phyloP scores from a whole-genome alignment of 352 stramenopile genomes.

The Pythium vanterpoolii region DNA sequence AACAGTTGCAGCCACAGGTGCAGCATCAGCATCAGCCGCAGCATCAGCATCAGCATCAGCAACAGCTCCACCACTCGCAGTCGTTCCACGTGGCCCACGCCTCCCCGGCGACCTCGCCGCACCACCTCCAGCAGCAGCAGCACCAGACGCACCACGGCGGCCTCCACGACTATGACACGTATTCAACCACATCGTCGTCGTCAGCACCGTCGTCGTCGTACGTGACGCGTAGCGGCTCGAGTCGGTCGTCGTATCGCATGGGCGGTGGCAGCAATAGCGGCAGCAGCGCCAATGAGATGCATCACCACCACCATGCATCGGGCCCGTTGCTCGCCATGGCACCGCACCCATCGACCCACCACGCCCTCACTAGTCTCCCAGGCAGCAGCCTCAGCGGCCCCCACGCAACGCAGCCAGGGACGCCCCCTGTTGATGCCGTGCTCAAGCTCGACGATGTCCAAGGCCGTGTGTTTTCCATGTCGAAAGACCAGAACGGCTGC shows the following conservation, averaged over 20 bases:
- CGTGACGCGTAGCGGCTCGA: conserved; percentile 7
- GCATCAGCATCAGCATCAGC: conserved; percentile 3
- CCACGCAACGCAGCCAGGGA: not conserved
- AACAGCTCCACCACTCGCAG: conserved; percentile 8
- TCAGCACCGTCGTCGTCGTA: conserved; percentile 14
- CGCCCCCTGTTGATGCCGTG: conserved; percentile 8
- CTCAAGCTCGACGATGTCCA: conserved; percentile 74
- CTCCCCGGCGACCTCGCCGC: conserved; percentile 16
- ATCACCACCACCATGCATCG: conserved; percentile 1
- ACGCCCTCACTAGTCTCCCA: not conserved
- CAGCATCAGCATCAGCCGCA: conserved; percentile 5
- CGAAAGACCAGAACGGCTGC: conserved; percentile 97
- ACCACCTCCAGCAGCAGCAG: conserved; percentile 12
- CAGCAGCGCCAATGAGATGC: not conserved
- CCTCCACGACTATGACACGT: conserved; percentile 10
- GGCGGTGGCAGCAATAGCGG: not conserved
- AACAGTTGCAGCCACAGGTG: no score
- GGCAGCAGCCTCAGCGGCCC: not conserved
- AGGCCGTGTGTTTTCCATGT: conserved; percentile 83
- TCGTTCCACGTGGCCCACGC: conserved; percentile 18
- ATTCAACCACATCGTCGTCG: not conserved
- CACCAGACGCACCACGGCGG: not conserved
- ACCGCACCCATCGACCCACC: conserved; percentile 9
- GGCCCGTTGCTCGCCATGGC: not conserved
- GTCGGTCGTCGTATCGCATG: conserved; percentile 9